Base-by-base conservation (phyloP, 805 yeast genomes). In the Myxozyma sirexii region DNA sequence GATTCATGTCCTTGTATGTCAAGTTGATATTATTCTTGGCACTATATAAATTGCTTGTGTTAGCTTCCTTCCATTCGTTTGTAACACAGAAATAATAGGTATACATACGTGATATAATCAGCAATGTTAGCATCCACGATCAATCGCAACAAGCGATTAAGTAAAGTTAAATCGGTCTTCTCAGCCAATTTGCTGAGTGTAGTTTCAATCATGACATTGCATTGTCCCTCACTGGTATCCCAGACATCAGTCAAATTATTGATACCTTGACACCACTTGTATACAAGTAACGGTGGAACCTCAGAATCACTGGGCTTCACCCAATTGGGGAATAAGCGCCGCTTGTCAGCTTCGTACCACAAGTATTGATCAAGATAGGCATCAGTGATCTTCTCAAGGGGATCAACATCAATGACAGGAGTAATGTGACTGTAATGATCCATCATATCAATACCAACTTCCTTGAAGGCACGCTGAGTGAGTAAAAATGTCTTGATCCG, bases 341-440 rank as follows among this genome's bases (percentile, higher is more conserved):
- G 76, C 70, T 88, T 85, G 56, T 90, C 97, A 8, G 94, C 93
- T 71, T 94, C 98, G 73, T 88, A 93, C 97, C 98, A 94, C 46
- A 94, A 76, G 68, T 93, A 94, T 69, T 94, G 99, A 69, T 93
- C 98, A 42, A 94, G 74, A 67, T 93, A 94, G 0, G 98, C 97
- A 75, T 94, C 99, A 0, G 97, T 91, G 53, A 94, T 90, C 70
- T 92, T 94, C 72, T 94, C 99, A 43, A 91, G 74, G 0, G 98
- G 97, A 70, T 93, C 97, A 15, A 94, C 81, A 10, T 87, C 82
- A 69, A 90, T 92, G 0, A 91, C 93, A 0, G 99, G 98, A 0
- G 86, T 81, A 43, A 93, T 79, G 66, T 86, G 87, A 63, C 87
- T 88, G 71, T 89, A 90, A 67, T 90, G 84, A 70, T 94, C 99